Evolutionary conservation across 371 early-diverging fungal genomes (phyloP), one percentile per base, ranked within the genome.

Genomic region (Mortierella sp.): DNA sequence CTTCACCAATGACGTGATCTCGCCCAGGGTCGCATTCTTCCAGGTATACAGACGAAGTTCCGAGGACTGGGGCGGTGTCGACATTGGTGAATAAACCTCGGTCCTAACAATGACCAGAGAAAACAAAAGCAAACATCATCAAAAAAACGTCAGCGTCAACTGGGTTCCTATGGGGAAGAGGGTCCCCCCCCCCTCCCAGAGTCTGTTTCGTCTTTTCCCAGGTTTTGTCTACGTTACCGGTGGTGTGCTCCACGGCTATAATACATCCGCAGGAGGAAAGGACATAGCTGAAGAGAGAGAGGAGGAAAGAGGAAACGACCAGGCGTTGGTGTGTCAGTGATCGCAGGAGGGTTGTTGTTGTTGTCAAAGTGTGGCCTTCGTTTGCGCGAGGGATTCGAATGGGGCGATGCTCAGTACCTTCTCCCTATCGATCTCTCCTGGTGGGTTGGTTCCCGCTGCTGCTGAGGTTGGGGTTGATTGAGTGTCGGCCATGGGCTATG

Each of bases 11-110:
- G 63, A 53, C 0, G 67, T 45, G 16, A 79, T 62, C 62, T 85
- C 86, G 17, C 79, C 67, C 31, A 72, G 71, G 24, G 79, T 82
- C 13, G 85, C 73, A 25, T 80, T 80, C 21, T 67, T 79, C 45
- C 78, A 73, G 17, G 71, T 83, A 58, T 80, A 86, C 7, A 81
- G 56, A 16, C 60, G 68, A 2, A 74, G 54, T 44, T 74, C 76
- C 24, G 50, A 34, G 2, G 68, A 50, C 31, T 50, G 55, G 1
- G 63, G 60, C 9, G 67, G 73, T 9, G 67, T 67, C 0, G 73
- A 54, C 9, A 52, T 63, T 12, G 62, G 73, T 37, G 67, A 48
- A 46, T 59, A 73, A 41, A 39, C 47, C 37, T 73, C 73, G 19
- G 54, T 63, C 17, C 67, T 73, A 72, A 9, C 47, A 43, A 13